A percentile compares a stretch with the other conserved stretches of the same genome.
phyloP scores from a whole-genome alignment of 169 alveolate genomes.

The Eimeria necatrix region DNA sequence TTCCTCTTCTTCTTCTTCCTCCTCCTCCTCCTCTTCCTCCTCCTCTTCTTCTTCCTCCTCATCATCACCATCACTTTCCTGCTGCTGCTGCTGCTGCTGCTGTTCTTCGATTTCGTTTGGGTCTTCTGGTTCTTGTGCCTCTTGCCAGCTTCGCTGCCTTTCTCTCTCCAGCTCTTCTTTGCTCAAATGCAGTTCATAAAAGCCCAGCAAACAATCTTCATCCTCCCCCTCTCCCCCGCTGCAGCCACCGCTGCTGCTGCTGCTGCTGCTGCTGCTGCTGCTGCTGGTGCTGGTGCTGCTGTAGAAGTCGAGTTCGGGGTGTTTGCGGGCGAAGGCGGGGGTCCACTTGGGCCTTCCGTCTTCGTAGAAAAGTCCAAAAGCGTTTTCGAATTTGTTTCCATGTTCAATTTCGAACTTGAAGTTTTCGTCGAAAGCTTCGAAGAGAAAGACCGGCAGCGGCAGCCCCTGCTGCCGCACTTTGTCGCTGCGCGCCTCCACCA shows the following conservation, averaged over 20 bases:
- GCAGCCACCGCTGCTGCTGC: slow-evolving; percentile 4
- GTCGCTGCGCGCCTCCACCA: background rate
- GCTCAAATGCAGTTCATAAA: too few species aligned
- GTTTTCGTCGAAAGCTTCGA: slow-evolving; percentile 72
- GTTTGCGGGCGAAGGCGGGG: background rate
- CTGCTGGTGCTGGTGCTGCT: background rate
- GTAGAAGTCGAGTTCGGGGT: background rate
- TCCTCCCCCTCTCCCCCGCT: too few species aligned
- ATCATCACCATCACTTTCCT: background rate
- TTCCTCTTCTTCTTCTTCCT: too few species aligned
- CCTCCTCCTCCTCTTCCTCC: too few species aligned
- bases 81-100: background rate
- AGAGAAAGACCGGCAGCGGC: slow-evolving; percentile 62
- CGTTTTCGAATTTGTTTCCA: slow-evolving; percentile 66
- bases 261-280: background rate
- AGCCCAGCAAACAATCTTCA: too few species aligned
- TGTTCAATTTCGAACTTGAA: slow-evolving; percentile 69
- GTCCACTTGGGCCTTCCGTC: slow-evolving; percentile 62
- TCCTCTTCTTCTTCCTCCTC: too few species aligned
- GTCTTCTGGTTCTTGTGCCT: too few species aligned
- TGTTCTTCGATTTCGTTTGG: too few species aligned
- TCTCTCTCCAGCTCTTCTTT: too few species aligned
- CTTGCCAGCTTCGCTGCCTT: too few species aligned
- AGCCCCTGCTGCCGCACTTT: background rate
- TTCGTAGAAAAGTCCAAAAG: slow-evolving; percentile 62